Evolutionary conservation across 768 basidiomycete genomes (phyloP).

Genomic region (Podaxis sp.): DNA sequence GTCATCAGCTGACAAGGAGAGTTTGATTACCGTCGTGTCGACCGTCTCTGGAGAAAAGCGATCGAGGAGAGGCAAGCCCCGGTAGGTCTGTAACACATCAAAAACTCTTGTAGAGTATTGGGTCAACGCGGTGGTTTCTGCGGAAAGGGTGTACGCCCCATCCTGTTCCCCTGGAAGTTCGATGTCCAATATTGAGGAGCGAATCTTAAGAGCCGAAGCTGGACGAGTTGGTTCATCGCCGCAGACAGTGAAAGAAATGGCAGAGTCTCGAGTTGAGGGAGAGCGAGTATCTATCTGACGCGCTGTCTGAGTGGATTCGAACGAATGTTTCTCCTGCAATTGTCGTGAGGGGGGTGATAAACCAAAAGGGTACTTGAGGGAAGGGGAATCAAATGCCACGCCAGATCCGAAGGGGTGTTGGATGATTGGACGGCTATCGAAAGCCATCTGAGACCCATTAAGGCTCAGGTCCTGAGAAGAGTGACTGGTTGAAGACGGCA

Average conservation of each 20-base stretch:
- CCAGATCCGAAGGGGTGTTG: conserved; percentile 62
- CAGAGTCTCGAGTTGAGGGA: conserved; percentile 18
- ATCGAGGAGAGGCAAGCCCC: conserved; percentile 73
- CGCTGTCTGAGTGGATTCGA: conserved; percentile 80
- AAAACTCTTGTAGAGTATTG: conserved; percentile 76
- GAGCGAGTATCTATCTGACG: conserved; percentile 42
- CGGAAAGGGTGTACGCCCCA: conserved; percentile 29
- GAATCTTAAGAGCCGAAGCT: conserved; percentile 26
- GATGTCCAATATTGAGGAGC: conserved; percentile 11
- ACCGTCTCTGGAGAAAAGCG: conserved; percentile 53
- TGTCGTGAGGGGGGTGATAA: conserved; percentile 47
- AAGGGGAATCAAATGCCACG: conserved; percentile 60
- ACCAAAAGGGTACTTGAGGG: conserved; percentile 39
- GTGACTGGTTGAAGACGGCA: conserved; percentile 3
- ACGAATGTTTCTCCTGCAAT: conserved; percentile 85
- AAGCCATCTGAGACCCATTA: conserved; percentile 9
- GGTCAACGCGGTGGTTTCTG: conserved; percentile 53
- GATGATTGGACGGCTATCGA: conserved; percentile 27
- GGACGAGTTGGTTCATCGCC: conserved; percentile 21
- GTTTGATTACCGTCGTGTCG: conserved; percentile 67
- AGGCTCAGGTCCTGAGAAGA: conserved; percentile 15
- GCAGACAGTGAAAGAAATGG: conserved; percentile 14
- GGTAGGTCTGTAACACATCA: conserved; percentile 77
- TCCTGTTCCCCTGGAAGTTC: conserved; percentile 12
- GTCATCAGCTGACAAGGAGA: conserved; percentile 65